phyloP scores from a whole-genome alignment of 495 filamentous ascomycete species.

The Penicillium coprophilum region DNA sequence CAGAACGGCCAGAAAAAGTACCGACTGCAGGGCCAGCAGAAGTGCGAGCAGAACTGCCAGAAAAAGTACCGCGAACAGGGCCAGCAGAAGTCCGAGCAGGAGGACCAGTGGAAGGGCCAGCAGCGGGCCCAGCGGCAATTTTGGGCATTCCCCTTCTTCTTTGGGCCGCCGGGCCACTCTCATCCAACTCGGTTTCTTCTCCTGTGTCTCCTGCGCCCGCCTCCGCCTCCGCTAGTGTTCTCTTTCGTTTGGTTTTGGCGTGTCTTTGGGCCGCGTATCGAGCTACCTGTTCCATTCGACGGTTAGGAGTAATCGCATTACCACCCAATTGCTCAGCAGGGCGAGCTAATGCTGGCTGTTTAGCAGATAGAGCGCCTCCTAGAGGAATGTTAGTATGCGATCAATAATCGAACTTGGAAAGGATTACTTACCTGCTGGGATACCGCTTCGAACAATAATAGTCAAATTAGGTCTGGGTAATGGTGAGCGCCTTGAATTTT shows the following conservation, averaged over 20 bases:
- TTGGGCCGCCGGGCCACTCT: not conserved
- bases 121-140: not conserved
- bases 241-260: not conserved
- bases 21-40: no score
- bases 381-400: not conserved
- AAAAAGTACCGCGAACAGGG: no score
- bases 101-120: not conserved
- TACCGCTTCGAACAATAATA: slow-evolving; percentile 7
- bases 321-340: not conserved
- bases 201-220: not conserved
- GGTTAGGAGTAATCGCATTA: not conserved
- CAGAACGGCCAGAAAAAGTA: no score
- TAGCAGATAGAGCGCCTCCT: not conserved
- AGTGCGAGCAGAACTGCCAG: no score
- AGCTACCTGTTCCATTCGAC: not conserved
- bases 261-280: not conserved
- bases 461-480: slow-evolving; percentile 11
- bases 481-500: not conserved
- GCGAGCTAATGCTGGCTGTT: not conserved
- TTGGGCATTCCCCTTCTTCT: not conserved
- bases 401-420: not conserved
- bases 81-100: no score
- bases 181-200: not conserved
- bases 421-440: not conserved
- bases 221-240: not conserved